Percentiles rank a stretch among this genome's conserved stretches.
These are phyloP conservation scores for Naganishia kalamii DNA, from an alignment of 768 basidiomycete genomes.

Conservation along the genomic window DNA sequence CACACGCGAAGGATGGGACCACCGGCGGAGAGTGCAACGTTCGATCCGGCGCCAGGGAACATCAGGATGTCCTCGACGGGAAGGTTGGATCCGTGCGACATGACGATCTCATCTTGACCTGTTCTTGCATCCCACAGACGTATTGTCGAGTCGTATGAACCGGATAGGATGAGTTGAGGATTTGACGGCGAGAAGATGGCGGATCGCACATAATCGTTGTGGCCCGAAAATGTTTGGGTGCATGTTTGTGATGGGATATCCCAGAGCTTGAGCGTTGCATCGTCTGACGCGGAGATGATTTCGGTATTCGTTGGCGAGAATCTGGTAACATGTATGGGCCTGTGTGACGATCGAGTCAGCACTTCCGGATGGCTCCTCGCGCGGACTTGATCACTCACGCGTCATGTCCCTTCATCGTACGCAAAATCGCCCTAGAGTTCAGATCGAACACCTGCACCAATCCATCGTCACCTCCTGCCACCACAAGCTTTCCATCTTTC, in stretches of 20 bases:
- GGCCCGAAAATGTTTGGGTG: conserved; percentile 69
- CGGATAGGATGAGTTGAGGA: conserved; percentile 78
- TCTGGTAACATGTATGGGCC: conserved; percentile 85
- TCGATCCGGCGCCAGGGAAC: conserved; percentile 71
- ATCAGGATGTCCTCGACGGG: conserved; percentile 91
- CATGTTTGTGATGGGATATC: conserved; percentile 84
- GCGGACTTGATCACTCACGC: conserved; percentile 51
- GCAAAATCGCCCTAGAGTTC: conserved; percentile 82
- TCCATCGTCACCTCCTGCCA: conserved; percentile 92
- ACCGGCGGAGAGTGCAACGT: conserved; percentile 73
- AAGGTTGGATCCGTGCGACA: conserved; percentile 47
- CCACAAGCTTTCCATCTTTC: conserved; percentile 85
- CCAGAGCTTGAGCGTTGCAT: conserved; percentile 88
- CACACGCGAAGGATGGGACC: conserved; percentile 90
- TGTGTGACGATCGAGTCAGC: conserved; percentile 18
- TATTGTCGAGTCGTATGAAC: conserved; percentile 89
- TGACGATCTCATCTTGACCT: conserved; percentile 71
- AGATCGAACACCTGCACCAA: conserved; percentile 86
- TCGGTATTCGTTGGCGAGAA: conserved; percentile 78
- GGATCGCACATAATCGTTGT: conserved; percentile 93
- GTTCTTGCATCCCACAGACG: conserved; percentile 80
- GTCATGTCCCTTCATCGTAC: conserved; percentile 86
- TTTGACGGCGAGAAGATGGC: conserved; percentile 78
- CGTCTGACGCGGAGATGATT: conserved; percentile 89
- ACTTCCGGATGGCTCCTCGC: neutral